Conservation (phyloP, 805 yeast genomes). For the Candida koratica region DNA sequence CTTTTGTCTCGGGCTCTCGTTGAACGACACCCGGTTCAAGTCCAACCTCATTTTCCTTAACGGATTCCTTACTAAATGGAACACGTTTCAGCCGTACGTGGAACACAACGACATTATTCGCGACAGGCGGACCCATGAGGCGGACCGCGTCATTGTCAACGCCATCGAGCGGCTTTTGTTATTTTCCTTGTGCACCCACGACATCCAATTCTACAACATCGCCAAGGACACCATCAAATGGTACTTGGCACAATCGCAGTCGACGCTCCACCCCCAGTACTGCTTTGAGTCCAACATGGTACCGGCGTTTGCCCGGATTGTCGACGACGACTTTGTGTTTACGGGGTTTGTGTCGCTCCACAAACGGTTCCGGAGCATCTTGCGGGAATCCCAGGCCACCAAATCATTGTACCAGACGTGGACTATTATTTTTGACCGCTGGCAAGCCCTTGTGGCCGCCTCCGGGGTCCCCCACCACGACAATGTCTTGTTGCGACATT, state of each 20-base stretch:
- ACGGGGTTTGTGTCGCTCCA: constrained; percentile 74
- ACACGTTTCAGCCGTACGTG: constrained; percentile 14
- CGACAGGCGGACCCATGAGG: constrained; percentile 12
- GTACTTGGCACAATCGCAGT: constrained; percentile 21
- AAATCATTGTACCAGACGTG: constrained; percentile 34
- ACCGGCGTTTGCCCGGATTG: constrained; percentile 33
- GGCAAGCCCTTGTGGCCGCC: constrained; percentile 35
- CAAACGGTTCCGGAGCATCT: constrained; percentile 49
- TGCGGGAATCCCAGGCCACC: constrained; percentile 26
- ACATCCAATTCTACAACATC: constrained; percentile 39
- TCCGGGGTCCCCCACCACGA: constrained; percentile 28
- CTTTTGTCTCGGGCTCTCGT: constrained; percentile 29
- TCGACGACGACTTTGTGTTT: constrained; percentile 52
- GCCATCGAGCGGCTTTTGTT: constrained; percentile 37
- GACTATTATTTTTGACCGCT: constrained; percentile 47
- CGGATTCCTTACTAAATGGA: constrained; percentile 28
- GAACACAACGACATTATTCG: constrained; percentile 14
- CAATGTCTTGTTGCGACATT: constrained; percentile 55
- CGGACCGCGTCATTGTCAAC: constrained; percentile 12
- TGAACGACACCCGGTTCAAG: constrained; percentile 35
- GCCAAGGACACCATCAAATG: constrained; percentile 36
- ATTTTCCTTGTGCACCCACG: constrained; percentile 41
- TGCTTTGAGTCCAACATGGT: constrained; percentile 18
- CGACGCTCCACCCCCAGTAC: constrained; percentile 3
- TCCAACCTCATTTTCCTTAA: constrained; percentile 33